Conservation (phyloP, 345 rosid species). For the Erysimum cheiranthoides region DNA sequence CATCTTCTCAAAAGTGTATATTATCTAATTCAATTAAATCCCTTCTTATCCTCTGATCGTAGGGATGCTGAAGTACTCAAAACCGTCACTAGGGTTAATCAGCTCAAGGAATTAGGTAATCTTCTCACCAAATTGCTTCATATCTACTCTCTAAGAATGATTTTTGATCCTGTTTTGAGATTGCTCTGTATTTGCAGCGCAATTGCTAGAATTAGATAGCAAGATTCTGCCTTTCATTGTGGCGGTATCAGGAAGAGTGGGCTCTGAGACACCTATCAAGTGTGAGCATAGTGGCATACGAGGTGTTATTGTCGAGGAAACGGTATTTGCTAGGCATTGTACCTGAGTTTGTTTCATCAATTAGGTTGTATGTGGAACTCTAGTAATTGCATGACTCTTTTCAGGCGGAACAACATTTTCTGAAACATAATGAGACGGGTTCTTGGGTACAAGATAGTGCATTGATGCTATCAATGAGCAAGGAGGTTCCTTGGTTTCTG, state of each 20-base stretch:
- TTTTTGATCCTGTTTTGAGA: not conserved
- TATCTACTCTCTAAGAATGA: not conserved
- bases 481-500: slow-evolving; percentile 98
- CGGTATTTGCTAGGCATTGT: slow-evolving; percentile 43
- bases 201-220: slow-evolving; percentile 74
- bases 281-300: slow-evolving; percentile 82
- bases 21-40: not conserved
- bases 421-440: slow-evolving; percentile 95
- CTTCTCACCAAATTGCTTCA: not conserved
- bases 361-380: slow-evolving; percentile 30
- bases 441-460: slow-evolving; percentile 99
- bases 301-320: slow-evolving; percentile 95
- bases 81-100: slow-evolving; percentile 76
- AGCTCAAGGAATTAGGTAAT: slow-evolving; percentile 86
- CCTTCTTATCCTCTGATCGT: slow-evolving; percentile 20
- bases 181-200: slow-evolving; percentile 58
- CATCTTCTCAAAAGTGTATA: not conserved
- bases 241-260: slow-evolving; percentile 87
- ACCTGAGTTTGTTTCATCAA: not conserved
- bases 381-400: slow-evolving; percentile 25
- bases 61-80: slow-evolving; percentile 89
- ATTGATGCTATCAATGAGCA: slow-evolving; percentile 85
- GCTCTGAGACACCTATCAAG: slow-evolving; percentile 86
- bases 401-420: slow-evolving; percentile 93
- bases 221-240: slow-evolving; percentile 81